Conservation (phyloP, 208 protist genomes). For the Trypanosoma rangeli region DNA sequence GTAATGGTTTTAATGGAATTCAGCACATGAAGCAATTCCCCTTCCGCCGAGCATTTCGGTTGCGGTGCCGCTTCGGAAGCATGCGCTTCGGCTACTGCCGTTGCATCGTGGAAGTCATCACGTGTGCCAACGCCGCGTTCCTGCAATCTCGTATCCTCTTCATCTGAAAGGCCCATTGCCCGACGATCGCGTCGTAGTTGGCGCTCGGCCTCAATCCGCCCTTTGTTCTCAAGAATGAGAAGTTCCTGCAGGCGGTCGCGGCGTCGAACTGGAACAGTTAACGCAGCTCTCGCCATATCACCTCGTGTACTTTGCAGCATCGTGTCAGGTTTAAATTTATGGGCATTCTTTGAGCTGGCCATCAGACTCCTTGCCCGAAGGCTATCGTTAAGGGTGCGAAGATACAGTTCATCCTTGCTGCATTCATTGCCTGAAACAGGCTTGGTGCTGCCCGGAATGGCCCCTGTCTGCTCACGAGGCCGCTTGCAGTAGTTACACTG, state of each 20-base stretch:
- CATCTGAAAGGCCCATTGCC: constrained; percentile 44
- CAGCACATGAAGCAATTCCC: constrained; percentile 56
- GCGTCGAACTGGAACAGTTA: constrained; percentile 76
- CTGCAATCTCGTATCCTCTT: constrained; percentile 27
- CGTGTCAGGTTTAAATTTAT: constrained; percentile 78
- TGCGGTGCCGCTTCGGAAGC: neutral
- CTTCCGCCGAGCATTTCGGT: constrained; percentile 60
- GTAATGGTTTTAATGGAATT: constrained; percentile 59
- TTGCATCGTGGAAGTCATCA: constrained; percentile 12
- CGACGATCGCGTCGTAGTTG: constrained; percentile 56
- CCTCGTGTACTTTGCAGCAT: constrained; percentile 80
- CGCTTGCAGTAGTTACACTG: constrained; percentile 74
- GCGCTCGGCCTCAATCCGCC: constrained; percentile 57
- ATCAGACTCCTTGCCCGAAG: constrained; percentile 55
- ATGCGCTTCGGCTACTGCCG: neutral
- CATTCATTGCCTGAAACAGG: constrained; percentile 31
- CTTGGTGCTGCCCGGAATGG: constrained; percentile 27
- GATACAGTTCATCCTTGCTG: constrained; percentile 78
- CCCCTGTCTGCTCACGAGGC: constrained; percentile 26
- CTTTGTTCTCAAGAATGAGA: constrained; percentile 82
- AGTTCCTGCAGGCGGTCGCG: constrained; percentile 88
- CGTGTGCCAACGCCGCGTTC: constrained; percentile 16
- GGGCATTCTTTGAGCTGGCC: constrained; percentile 66
- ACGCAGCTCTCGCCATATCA: constrained; percentile 50
- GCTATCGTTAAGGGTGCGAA: constrained; percentile 57